Evolutionary conservation across 83 land plant species (phyloP), one percentile per base, ranked within the genome.

Genomic region (Picea engelmannii): DNA sequence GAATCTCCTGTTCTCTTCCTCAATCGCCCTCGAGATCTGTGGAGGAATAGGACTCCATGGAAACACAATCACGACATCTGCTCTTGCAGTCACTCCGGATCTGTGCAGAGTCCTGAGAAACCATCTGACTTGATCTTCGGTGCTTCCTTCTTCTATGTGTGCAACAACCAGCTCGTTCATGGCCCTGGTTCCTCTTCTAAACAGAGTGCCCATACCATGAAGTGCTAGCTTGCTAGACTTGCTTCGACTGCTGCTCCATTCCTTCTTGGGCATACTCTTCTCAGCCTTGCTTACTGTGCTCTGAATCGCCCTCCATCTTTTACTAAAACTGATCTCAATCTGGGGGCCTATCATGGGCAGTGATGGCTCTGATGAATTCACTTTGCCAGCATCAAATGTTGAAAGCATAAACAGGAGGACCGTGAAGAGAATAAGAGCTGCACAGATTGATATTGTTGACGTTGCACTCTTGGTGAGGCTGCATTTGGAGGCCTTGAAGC

Each of bases 181-280:
- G 9, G 89, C 83, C 35, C 78, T 81, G 25, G 87, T 91, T 16
- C 95, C 95, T 66, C 86, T 76, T 42, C 88, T 62, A 76, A 84
- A 93, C 73, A 93, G 80, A 66, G 82, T 82, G 0, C 95, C 95
- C 88, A 93, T 78, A 6, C 95, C 91, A 61, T 91, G 92, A 44
- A 91, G 62, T 0, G 95, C 95, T 17, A 62, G 75, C 17, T 61
- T 74, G 59, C 77, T 74, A 55, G 13, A 55, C 58, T 55, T 74
- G 24, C 77, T 47, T 74, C 77, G 44, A 55, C 15, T 3, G 58
- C 58, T 55, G 59, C 59, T 58, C 62, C 52, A 69, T 9, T 55
- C 55, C 25, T 66, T 55, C 62, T 81, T 49, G 79, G 73, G 25
- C 52, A 59, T 27, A 42, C 35, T 15, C n/a, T 62, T 62, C 65